A percentile compares a stretch with the other conserved stretches of the same genome.
Conservation (phyloP, 2,329 filamentous ascomycete species). For the Triangularia setosa region DNA sequence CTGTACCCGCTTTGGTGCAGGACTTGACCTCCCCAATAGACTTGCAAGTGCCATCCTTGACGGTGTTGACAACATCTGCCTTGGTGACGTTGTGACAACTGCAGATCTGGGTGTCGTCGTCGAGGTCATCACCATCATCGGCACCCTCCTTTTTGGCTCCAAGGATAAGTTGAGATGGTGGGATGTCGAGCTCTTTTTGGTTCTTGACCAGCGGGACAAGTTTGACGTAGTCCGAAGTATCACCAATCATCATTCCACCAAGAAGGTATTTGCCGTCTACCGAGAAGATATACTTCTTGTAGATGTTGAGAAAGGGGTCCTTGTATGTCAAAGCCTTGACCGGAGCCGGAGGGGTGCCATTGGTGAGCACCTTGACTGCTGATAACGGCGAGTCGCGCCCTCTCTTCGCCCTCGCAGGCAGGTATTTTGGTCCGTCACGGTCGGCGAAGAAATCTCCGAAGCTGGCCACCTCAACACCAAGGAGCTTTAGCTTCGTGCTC, state of each 20-base stretch:
- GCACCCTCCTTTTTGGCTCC: constrained; percentile 71
- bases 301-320: constrained; percentile 81
- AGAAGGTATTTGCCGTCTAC: constrained; percentile 84
- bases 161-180: constrained; percentile 78
- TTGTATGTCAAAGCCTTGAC: constrained; percentile 86
- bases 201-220: constrained; percentile 82
- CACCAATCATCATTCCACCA: constrained; percentile 97
- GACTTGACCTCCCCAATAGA: constrained; percentile 78
- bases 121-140: constrained; percentile 70
- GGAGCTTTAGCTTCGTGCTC: constrained; percentile 85
- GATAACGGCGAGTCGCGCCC: constrained; percentile 33
- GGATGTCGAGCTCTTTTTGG: constrained; percentile 72
- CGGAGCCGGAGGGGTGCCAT: constrained; percentile 51
- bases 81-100: constrained; percentile 93
- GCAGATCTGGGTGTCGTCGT: constrained; percentile 84
- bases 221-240: constrained; percentile 87
- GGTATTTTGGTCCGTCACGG: constrained; percentile 70
- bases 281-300: constrained; percentile 93
- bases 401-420: constrained; percentile 53
- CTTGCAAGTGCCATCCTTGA: constrained; percentile 78
- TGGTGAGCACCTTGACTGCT: constrained; percentile 46
- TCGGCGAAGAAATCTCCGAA: constrained; percentile 95
- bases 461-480: constrained; percentile 87
- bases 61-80: constrained; percentile 66
- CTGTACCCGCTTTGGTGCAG: constrained; percentile 87